Conservation (phyloP, 306 rosid genomes). For the Oxytropis ochrocephala region DNA sequence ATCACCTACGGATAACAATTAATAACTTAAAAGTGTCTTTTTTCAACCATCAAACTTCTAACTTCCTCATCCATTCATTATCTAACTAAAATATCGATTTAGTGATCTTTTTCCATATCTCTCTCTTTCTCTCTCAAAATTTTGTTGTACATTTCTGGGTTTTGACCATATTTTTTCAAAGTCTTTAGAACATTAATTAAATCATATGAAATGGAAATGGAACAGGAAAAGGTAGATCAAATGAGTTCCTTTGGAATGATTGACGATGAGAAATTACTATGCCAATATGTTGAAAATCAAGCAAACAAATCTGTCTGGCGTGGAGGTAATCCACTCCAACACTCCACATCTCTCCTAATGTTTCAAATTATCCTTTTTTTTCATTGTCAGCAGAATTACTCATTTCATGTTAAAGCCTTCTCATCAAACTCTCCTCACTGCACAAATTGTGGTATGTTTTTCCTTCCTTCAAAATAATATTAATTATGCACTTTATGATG, state of each 20-base stretch:
- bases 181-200: not conserved
- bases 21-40: not conserved
- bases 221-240: not conserved
- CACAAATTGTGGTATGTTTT: conserved; percentile 24
- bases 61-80: conserved; percentile 13
- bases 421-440: conserved; percentile 11
- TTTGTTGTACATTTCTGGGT: not conserved
- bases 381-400: not conserved
- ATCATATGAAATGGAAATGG: not conserved
- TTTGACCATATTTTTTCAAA: not conserved
- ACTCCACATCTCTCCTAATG: not conserved
- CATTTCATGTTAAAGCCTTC: conserved; percentile 18
- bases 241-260: not conserved
- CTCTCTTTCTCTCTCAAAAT: not conserved
- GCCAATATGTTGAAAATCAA: not conserved
- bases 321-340: conserved; percentile 10
- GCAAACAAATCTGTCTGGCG: not conserved
- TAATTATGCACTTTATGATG: not conserved
- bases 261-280: not conserved
- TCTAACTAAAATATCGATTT: conserved; percentile 6
- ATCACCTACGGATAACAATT: not conserved
- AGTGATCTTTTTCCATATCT: not conserved
- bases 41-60: conserved; percentile 25
- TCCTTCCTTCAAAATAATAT: not conserved
- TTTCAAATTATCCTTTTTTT: not conserved